Evolutionary conservation across 371 early-diverging fungal species (phyloP), one percentile per base, ranked within the genome.

Genomic region (Mortierella sp.): DNA sequence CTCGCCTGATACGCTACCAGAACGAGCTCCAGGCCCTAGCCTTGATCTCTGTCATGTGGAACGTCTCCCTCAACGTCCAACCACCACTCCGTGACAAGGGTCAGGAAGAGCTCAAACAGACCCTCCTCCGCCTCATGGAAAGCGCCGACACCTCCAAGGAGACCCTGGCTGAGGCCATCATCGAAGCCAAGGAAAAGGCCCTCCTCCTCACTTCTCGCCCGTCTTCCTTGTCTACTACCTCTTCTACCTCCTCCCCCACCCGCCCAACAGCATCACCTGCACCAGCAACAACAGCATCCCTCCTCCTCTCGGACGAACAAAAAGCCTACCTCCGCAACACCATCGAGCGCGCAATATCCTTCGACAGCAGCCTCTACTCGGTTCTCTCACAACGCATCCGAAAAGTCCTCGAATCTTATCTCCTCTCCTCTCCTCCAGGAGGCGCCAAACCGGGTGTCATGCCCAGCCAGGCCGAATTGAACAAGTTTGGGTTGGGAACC

Each of bases 11-110:
- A 11, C 78, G 75, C 6, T 86, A 72, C 51, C 86, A 86, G 77
- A 86, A 86, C 67, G 82, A 86, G 44, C 64, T 79, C 8, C 86
- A 81, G n/a, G 86, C 79, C 14, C 28, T 86, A 24, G 64, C 71
- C 1, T 19, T 86, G 40, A 75, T 69, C 1, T 76, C 86, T 10
- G 71, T 81, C 21, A 70, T 86, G 71, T 40, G 79, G 76, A 78
- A 86, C 46, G 59, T 86, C 34, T 71, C 77, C 19, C 64, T 57
- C 4, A 79, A 69, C 54, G 69, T 71, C 10, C 43, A 73, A 5
- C 86, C 81, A 0, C 46, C 53, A 9, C 46, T 86, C 26, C 69
- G 67, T 34, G 78, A 80, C 0, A 50, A 70, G 0, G 80, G 72
- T 0, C 72, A 72, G 46, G 19, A 26, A 10, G 81, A 80, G 69